A percentile compares a stretch with the other conserved stretches of the same genome.
Conservation (phyloP, 495 filamentous ascomycete genomes). For the Penicillium atrosanguineum region DNA sequence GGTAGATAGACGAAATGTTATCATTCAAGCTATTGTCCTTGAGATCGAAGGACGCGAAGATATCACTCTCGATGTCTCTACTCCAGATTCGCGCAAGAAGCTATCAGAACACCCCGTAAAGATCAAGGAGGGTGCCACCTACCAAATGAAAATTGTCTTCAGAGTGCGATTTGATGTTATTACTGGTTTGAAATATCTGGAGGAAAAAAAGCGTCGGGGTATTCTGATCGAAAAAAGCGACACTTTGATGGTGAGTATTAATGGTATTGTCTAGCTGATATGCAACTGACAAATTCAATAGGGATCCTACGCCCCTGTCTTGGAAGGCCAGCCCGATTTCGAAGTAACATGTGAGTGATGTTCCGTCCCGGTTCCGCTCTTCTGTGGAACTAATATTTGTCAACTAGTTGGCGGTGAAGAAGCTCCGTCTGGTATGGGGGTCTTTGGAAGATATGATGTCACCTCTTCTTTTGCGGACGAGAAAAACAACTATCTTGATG, state of each 20-base stretch:
- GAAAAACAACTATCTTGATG: not conserved
- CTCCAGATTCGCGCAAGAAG: slow-evolving; percentile 2
- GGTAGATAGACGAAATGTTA: not conserved
- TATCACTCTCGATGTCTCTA: not conserved
- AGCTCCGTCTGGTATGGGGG: not conserved
- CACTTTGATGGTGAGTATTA: not conserved
- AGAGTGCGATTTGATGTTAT: not conserved
- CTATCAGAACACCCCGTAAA: slow-evolving; percentile 1
- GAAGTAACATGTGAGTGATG: not conserved
- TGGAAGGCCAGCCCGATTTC: not conserved
- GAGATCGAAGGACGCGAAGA: not conserved
- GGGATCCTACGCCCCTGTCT: not conserved
- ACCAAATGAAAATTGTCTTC: slow-evolving; percentile 1
- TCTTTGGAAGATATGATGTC: not conserved
- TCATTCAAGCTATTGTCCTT: not conserved
- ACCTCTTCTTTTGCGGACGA: not conserved
- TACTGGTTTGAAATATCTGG: not conserved
- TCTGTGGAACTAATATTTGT: not conserved
- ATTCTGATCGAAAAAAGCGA: slow-evolving; percentile 2
- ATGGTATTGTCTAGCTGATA: not conserved
- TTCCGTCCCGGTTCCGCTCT: not conserved
- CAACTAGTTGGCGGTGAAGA: not conserved
- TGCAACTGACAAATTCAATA: not conserved
- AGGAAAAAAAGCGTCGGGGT: slow-evolving; percentile 1
- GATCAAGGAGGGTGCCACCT: not conserved